Percentiles rank a stretch among this genome's conserved stretches.
phyloP scores from a whole-genome alignment of 208 protist genomes.

The Trichomonas gallinae region DNA sequence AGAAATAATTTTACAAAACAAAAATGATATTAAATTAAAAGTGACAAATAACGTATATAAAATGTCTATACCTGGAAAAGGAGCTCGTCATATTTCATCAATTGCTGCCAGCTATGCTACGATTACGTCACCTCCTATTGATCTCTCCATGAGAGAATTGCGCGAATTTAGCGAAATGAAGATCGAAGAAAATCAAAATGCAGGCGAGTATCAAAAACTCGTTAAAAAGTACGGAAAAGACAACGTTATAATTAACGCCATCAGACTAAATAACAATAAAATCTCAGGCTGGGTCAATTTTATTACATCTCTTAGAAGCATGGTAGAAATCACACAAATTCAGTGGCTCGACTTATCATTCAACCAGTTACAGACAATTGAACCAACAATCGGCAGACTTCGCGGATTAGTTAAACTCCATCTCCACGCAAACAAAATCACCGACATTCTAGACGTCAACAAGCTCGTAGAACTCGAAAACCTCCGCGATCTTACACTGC shows the following conservation, averaged over 20 bases:
- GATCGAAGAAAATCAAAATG: neutral
- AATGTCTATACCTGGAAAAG: neutral
- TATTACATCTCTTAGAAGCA: neutral
- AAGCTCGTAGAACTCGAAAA: neutral
- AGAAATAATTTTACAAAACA: too few relatives aligned
- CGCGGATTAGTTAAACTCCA: neutral
- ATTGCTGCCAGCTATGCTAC: neutral
- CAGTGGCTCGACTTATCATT: constrained; percentile 8
- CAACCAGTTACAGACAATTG: neutral
- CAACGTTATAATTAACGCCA: neutral
- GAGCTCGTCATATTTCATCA: neutral
- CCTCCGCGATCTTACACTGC: neutral
- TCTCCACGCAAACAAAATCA: neutral
- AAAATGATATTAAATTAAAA: too few relatives aligned
- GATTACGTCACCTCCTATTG: neutral
- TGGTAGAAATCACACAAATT: neutral
- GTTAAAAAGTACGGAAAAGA: neutral
- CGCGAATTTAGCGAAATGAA: constrained; percentile 17
- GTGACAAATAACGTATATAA: neutral
- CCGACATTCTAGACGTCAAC: neutral
- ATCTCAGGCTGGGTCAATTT: neutral
- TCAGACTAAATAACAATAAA: neutral
- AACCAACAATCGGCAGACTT: neutral
- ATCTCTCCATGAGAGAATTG: neutral
- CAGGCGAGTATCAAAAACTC: neutral